Conservation (phyloP, 805 yeast species). For the Candida caryicola region DNA sequence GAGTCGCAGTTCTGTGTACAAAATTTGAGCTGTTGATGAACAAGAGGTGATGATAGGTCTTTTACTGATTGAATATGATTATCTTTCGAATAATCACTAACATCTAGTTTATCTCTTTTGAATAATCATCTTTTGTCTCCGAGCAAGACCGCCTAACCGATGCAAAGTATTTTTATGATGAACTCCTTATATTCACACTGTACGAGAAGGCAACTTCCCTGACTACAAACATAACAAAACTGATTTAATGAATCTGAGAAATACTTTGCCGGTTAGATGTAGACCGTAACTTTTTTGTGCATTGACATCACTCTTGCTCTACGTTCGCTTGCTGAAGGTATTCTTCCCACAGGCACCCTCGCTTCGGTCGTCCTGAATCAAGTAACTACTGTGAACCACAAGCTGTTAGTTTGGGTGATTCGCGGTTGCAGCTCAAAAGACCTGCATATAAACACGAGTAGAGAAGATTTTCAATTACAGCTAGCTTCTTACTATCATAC, state of each 20-base stretch:
- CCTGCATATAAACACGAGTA: constrained; percentile 7
- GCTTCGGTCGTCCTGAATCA: too few relatives aligned
- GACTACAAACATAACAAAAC: constrained; percentile 43
- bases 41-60: constrained; percentile 53
- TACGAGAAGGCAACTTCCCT: constrained; percentile 41
- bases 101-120: constrained; percentile 16
- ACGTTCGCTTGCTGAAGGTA: too few relatives aligned
- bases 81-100: not conserved
- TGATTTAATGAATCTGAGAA: constrained; percentile 53
- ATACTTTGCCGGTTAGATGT: too few relatives aligned
- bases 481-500: too few relatives aligned
- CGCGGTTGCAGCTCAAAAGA: too few relatives aligned
- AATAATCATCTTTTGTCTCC: constrained; percentile 8
- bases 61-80: constrained; percentile 28
- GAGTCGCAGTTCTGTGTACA: constrained; percentile 56
- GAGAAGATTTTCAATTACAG: constrained; percentile 5
- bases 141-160: not conserved
- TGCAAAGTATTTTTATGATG: constrained; percentile 34
- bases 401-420: too few relatives aligned
- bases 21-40: constrained; percentile 42
- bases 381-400: too few relatives aligned
- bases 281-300: too few relatives aligned
- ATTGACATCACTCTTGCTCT: too few relatives aligned
- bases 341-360: too few relatives aligned
- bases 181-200: constrained; percentile 54